A percentile compares a stretch with the other conserved stretches of the same genome.
Evolutionary conservation across 352 stramenopile genomes (phyloP).

Genomic region (Phytopythium sindhum): DNA sequence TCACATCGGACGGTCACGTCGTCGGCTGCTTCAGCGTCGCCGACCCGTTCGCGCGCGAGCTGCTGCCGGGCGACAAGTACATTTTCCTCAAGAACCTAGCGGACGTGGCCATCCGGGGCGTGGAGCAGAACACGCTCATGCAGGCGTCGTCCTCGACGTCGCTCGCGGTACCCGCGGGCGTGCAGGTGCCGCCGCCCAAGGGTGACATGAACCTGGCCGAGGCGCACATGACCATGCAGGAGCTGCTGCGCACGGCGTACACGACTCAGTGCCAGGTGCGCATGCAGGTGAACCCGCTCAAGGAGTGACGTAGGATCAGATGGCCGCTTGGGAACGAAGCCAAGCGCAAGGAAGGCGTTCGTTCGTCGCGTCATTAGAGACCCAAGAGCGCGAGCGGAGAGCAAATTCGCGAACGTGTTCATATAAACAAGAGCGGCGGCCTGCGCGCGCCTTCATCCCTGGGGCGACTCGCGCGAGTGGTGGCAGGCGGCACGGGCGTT

Average conservation of each 20-base stretch:
- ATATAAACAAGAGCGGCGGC: slow-evolving; percentile 1
- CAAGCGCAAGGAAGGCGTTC: neutral
- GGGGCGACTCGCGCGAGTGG: neutral
- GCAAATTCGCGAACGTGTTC: neutral
- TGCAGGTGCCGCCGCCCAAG: slow-evolving; percentile 38
- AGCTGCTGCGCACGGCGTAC: slow-evolving; percentile 79
- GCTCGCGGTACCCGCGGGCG: slow-evolving; percentile 16
- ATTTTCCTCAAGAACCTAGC: slow-evolving; percentile 86
- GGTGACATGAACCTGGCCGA: slow-evolving; percentile 59
- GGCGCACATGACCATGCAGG: slow-evolving; percentile 77
- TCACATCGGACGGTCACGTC: slow-evolving; percentile 58
- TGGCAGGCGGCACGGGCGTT: neutral
- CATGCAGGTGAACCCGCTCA: slow-evolving; percentile 72
- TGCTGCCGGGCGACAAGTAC: slow-evolving; percentile 70
- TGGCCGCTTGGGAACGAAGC: neutral
- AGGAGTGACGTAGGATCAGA: slow-evolving; percentile 14
- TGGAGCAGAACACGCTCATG: slow-evolving; percentile 78
- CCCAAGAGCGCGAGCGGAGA: neutral
- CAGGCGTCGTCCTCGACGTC: slow-evolving; percentile 16
- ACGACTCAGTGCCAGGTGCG: slow-evolving; percentile 79
- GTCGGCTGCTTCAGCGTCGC: slow-evolving; percentile 78
- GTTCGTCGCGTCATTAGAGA: neutral
- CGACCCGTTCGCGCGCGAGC: slow-evolving; percentile 72
- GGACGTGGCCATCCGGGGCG: slow-evolving; percentile 63
- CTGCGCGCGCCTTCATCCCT: neutral